Base-by-base conservation (phyloP, 257 asterid species). In the Solanum gracilifrons region DNA sequence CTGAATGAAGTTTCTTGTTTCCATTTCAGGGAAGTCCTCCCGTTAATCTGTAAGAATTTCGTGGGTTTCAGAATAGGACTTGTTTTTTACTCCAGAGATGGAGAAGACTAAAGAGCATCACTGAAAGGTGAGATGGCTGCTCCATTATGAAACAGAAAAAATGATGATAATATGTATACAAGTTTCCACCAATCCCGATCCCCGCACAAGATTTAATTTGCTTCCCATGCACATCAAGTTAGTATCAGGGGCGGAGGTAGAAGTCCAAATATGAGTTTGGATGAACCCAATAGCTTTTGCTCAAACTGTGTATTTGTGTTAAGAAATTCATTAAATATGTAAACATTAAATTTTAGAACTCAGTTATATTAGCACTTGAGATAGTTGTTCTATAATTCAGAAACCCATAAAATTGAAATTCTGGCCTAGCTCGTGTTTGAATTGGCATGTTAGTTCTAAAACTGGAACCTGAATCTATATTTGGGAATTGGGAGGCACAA, bases 21-120 rank as follows among this genome's bases (percentile, higher is more conserved):
- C 68, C 41, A n/a, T 55, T 84, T 86, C 93, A 95, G 98, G 97
- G 96, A 90, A 92, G 93, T 89, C 98, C 97, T 74, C 94, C 94
- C 1, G 98, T 95, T 85, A 94, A 92, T 92, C 87, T 95, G 94
- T 95, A 92, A 90, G 89, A 41, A 48, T 88, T 51, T 33, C 68
- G 85, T 41, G 27, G 80, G 60, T 48, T 25, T 83, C 85, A 82
- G 60, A 69, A 31, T 48, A 48, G 41, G 69, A 48, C 13, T 31
- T 51, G 43, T 86, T 82, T 88, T 74, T 86, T 51, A 82, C 64
- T 85, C 55, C 72, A 35, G 85, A 9, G 72, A 55, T 35, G 85
- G 58, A 73, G 73, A 43, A 75, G 69, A 82, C 71, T 82, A 31
- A 79, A 82, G 43, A 48, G 37, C 46, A 32, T 82, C 58, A 48